Base-by-base conservation (phyloP, 257 asterid species). In the Nicotiana knightiana region DNA sequence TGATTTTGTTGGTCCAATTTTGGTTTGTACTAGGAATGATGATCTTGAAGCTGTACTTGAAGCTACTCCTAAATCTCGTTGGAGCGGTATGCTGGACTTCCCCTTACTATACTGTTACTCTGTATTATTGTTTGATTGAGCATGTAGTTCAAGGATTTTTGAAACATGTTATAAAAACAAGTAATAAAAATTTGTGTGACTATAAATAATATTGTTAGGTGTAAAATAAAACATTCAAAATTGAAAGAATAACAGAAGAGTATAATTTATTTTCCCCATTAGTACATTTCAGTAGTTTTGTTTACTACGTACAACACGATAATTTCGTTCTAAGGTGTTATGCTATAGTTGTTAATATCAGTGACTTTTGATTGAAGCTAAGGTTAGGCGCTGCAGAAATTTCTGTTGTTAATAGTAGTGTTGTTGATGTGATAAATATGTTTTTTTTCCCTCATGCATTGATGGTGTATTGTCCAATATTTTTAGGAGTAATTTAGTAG, bases 21-120 rank as follows among this genome's bases (percentile, higher is more conserved):
- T 94, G 79, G 99, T 96, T 58, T 96, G 98, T 83, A 93, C 99
- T 33, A 88, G 99, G 39, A 96, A 96, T 83, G 98, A 93, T 85
- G 99, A 96, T 84, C 87, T 96, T 85, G 96, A 94, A 24, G 94
- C 98, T 24, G 99, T 96, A 35, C 97, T 96, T 35, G 91, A 93
- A 11, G 88, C 93, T 84, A 96, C 98, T 24, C 94, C 99, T 5
- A 88, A 92, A 85, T 92, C 97, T 33, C 91, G 99, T 30, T 91
- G 97, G 95, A 89, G 88, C 93, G 97, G 99, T 96, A 93, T 18
- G 89, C 57, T 85, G 59, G 15, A 6, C 21, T 9, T 68, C 58
- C 37, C 39, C 54, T 39, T 13, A 37, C 33, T 70, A 48, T 24
- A 73, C 4, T 37, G 17, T 67, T 67, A 35, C 76, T 67, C 54